These are phyloP conservation scores for Leishmania braziliensis DNA, from an alignment of 208 protist species.

Conservation along the genomic window DNA sequence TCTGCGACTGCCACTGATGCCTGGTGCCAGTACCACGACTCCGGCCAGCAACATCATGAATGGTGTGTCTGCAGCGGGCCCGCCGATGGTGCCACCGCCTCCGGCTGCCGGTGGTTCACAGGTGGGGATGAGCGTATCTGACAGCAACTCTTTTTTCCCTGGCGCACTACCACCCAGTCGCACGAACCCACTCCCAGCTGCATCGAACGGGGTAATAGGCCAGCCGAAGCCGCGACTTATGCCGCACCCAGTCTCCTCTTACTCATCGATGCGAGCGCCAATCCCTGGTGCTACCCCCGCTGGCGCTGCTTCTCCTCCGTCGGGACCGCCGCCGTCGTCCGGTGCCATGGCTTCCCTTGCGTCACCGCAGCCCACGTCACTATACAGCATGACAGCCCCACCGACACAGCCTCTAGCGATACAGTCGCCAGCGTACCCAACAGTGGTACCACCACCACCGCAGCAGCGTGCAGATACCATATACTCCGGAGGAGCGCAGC, in stretches of 20 bases:
- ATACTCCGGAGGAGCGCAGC: background rate
- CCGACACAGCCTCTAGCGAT: constrained; percentile 16
- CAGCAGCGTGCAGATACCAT: background rate
- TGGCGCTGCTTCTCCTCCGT: constrained; percentile 16
- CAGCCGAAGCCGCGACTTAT: constrained; percentile 58
- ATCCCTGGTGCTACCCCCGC: background rate
- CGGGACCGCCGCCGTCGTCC: constrained; percentile 8
- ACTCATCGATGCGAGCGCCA: constrained; percentile 47
- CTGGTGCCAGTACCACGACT: background rate
- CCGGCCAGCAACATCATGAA: background rate
- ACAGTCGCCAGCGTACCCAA: constrained; percentile 1
- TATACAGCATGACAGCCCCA: constrained; percentile 31
- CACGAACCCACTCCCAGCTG: constrained; percentile 3
- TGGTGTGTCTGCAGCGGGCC: background rate
- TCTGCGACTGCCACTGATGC: constrained; percentile 6
- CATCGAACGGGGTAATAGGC: constrained; percentile 7
- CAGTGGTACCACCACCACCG: constrained; percentile 3
- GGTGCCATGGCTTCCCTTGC: constrained; percentile 8
- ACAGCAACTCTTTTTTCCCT: background rate
- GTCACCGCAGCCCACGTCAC: constrained; percentile 24
- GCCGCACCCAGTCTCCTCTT: constrained; percentile 68
- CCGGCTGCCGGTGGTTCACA: background rate
- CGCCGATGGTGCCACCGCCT: background rate
- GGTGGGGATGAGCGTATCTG: background rate
- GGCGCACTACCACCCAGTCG: constrained; percentile 15